phyloP scores from a whole-genome alignment of 306 rosid genomes.

The Begonia loranthoides region DNA sequence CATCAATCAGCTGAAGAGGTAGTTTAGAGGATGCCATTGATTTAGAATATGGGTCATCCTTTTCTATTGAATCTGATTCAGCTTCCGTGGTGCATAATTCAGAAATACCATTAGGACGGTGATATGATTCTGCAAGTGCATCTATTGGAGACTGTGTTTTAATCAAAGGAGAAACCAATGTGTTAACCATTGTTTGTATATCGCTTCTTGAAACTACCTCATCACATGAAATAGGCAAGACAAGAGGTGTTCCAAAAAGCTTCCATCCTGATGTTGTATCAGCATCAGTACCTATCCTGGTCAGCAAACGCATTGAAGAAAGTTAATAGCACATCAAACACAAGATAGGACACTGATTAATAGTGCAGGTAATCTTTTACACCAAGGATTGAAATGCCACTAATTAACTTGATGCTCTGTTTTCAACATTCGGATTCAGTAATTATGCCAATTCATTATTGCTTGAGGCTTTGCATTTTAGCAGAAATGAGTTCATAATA shows the following conservation, averaged over 20 bases:
- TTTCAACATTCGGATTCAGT: no score
- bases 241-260: slow-evolving; percentile 74
- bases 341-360: neutral
- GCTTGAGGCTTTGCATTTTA: no score
- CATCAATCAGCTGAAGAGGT: slow-evolving; percentile 70
- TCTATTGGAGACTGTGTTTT: slow-evolving; percentile 37
- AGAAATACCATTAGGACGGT: slow-evolving; percentile 16
- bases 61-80: slow-evolving; percentile 27
- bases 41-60: slow-evolving; percentile 35
- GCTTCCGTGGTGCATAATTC: slow-evolving; percentile 23
- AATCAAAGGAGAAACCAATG: slow-evolving; percentile 57
- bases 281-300: slow-evolving; percentile 44
- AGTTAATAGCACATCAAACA: neutral
- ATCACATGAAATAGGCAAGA: slow-evolving; percentile 53
- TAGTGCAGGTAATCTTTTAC: neutral
- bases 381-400: neutral
- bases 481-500: no score
- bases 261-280: slow-evolving; percentile 67
- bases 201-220: slow-evolving; percentile 52
- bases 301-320: slow-evolving; percentile 5
- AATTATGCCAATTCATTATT: no score
- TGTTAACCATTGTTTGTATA: slow-evolving; percentile 46
- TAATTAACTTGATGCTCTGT: no score
- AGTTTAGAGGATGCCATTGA: slow-evolving; percentile 24
- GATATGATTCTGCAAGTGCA: slow-evolving; percentile 23